These are phyloP conservation scores for Penicillium cinerascens DNA, from an alignment of 495 filamentous ascomycete genomes.

Conservation along the genomic window DNA sequence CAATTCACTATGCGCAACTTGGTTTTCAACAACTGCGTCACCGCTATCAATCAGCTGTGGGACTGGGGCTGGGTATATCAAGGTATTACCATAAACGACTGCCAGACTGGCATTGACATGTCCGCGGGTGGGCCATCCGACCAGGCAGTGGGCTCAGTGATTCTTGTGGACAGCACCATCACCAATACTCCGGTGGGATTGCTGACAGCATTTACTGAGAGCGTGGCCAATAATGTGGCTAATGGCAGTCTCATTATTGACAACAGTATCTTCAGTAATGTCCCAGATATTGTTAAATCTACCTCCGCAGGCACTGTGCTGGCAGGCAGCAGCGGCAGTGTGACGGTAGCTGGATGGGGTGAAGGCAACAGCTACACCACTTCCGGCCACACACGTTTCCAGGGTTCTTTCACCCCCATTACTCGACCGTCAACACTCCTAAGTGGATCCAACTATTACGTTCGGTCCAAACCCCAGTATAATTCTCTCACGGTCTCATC, in stretches of 20 bases:
- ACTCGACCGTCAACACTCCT: slow-evolving; percentile 30
- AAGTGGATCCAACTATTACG: slow-evolving; percentile 33
- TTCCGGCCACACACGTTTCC: slow-evolving; percentile 25
- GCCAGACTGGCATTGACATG: slow-evolving; percentile 45
- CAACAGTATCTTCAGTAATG: slow-evolving; percentile 60
- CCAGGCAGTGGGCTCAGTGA: slow-evolving; percentile 35
- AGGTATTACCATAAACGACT: slow-evolving; percentile 41
- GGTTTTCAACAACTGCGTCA: slow-evolving; percentile 56
- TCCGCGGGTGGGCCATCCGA: slow-evolving; percentile 13
- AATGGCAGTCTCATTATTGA: slow-evolving; percentile 52
- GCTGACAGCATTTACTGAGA: background rate
- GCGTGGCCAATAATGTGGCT: background rate
- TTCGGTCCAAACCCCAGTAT: slow-evolving; percentile 49
- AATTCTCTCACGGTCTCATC: slow-evolving; percentile 18
- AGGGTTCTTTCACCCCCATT: slow-evolving; percentile 21
- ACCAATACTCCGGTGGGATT: background rate
- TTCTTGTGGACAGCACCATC: slow-evolving; percentile 41
- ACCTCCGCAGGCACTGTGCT: slow-evolving; percentile 47
- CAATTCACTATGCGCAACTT: slow-evolving; percentile 76
- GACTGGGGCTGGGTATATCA: slow-evolving; percentile 49
- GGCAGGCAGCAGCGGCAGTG: slow-evolving; percentile 34
- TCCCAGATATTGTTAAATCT: slow-evolving; percentile 50
- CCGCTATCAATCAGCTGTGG: slow-evolving; percentile 53
- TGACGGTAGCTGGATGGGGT: slow-evolving; percentile 47
- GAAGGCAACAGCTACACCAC: slow-evolving; percentile 45